Evolutionary conservation across 305 asterid species (phyloP).

Genomic region (Caryopteris hybrid): DNA sequence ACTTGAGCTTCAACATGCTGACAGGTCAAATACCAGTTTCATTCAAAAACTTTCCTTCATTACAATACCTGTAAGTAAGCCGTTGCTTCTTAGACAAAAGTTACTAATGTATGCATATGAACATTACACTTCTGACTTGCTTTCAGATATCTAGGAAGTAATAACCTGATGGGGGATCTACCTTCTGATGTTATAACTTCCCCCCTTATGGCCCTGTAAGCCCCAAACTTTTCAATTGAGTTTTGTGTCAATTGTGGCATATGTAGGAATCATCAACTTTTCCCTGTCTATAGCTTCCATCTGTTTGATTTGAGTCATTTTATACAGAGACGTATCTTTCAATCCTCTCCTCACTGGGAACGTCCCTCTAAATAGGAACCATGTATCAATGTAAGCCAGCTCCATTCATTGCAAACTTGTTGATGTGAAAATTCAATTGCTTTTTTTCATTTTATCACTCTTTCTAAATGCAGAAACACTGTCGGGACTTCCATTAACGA

Average conservation of each 20-base stretch:
- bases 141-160: slow-evolving; percentile 71
- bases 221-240: background rate
- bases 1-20: slow-evolving; percentile 68
- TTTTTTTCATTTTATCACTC: background rate
- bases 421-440: background rate
- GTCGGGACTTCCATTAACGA: slow-evolving; percentile 51
- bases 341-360: slow-evolving; percentile 51
- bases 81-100: background rate
- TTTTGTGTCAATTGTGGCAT: background rate
- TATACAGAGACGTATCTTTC: slow-evolving; percentile 62
- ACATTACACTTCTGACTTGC: slow-evolving; percentile 6
- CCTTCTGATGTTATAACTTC: slow-evolving; percentile 41
- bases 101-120: background rate
- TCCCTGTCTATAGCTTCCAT: background rate
- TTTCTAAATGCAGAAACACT: slow-evolving; percentile 40
- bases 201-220: slow-evolving; percentile 55
- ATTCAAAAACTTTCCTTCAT: slow-evolving; percentile 35
- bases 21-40: slow-evolving; percentile 53
- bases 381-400: slow-evolving; percentile 42
- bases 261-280: background rate
- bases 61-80: slow-evolving; percentile 43
- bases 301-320: background rate
- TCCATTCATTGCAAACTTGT: background rate
- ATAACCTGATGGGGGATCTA: slow-evolving; percentile 51
- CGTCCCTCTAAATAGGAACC: slow-evolving; percentile 29